Evolutionary conservation across 2,329 filamentous ascomycete genomes (phyloP), one percentile per base, ranked within the genome.

Genomic region (Thelonectria olida): DNA sequence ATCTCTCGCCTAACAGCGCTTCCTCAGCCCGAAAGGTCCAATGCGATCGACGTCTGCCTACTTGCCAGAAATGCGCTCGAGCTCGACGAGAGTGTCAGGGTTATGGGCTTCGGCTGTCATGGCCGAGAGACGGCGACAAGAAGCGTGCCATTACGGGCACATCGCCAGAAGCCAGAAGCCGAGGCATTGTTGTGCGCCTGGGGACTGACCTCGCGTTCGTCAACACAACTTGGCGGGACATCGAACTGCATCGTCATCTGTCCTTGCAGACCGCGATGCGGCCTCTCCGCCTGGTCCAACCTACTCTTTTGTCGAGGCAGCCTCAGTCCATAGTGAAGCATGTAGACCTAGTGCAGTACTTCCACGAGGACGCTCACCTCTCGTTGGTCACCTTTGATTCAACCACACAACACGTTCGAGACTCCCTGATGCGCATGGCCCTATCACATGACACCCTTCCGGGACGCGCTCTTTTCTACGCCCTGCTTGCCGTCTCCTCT

Each of bases 401-500:
- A 1, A 39, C 38, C 4, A 27, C 25, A 10, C 15, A 15, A 3
- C 31, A 56, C 6, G 61, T 68, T 22, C 62, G 67, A n/a, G 58
- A 69, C 36, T 9, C 31, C 2, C 55, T 69, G 1, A 39, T 67
- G 23, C 49, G 19, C 9, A 58, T 66, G 57, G 44, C 56, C 2
- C 9, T 53, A 6, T 7, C 20, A 5, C 5, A 34, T 25, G 48
- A 54, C 12, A 49, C 47, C 1, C 1, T 25, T 12, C 23, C 66
- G 8, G 48, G 54, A 1, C 36, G 45, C 6, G 67, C 66, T 25
- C 64, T 69, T 20, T 56, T 64, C 2, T 17, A 55, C 31, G 62
- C 67, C 1, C 6, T 68, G 2, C 60, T 69, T 15, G 67, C 67
- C 3, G 59, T 60, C 28, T 62, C 67, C 2, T 68, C 62, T 2